Conservation (phyloP, 164 flowering plant species). For the Nelumbo lutea region DNA sequence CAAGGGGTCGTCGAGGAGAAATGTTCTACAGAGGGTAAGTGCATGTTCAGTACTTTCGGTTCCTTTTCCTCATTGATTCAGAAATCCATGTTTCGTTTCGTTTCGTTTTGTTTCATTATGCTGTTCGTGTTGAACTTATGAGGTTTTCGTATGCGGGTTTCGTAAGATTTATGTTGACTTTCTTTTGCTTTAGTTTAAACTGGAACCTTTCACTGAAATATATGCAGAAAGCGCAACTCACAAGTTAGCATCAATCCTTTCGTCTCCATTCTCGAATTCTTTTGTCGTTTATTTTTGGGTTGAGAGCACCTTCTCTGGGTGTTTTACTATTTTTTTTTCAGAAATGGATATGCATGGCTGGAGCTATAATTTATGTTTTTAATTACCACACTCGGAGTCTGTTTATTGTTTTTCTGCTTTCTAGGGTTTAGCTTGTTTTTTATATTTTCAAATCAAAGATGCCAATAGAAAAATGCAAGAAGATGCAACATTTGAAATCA, state of each 20-base stretch:
- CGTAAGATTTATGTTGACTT: no score
- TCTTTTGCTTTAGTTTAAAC: no score
- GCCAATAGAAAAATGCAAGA: background rate
- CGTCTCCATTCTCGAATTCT: no score
- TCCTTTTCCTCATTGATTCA: background rate
- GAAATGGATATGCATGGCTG: no score
- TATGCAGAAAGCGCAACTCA: no score
- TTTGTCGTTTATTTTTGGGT: no score
- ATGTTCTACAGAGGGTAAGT: conserved; percentile 32
- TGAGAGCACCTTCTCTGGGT: no score
- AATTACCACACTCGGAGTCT: background rate
- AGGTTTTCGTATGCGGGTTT: background rate
- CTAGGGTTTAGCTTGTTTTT: background rate
- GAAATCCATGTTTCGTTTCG: background rate
- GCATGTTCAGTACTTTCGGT: conserved; percentile 9
- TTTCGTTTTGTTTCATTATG: background rate
- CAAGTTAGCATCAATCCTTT: no score
- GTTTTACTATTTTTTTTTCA: no score
- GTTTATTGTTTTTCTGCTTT: background rate
- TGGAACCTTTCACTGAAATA: no score
- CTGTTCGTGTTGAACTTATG: background rate
- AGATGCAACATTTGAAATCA: background rate
- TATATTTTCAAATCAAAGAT: background rate
- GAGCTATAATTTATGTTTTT: no score
- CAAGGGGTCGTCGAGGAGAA: conserved; percentile 1